Evolutionary conservation across 208 protist genomes (phyloP), one percentile per base, ranked within the genome.

Genomic region (Trypanosoma avium): DNA sequence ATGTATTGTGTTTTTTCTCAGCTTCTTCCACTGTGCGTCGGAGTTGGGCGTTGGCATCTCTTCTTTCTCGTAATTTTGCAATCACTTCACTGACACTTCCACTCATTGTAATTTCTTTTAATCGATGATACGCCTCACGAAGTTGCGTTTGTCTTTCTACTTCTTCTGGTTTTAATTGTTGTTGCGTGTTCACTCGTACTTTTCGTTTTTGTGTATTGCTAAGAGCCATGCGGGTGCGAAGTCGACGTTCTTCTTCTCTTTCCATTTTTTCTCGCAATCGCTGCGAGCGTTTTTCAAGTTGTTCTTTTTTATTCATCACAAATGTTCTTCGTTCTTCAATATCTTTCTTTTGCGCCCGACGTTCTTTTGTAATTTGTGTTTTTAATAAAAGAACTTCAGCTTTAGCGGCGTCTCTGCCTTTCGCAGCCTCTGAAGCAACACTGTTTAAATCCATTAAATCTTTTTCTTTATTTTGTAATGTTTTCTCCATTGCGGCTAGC

Each of bases 51-150:
- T 97, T 82, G 13, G 89, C 95, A 30, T 90, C 82, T 9, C 81
- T 74, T 38, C 94, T 89, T 53, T 92, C 89, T 17, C 73, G 38
- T 50, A 97, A 75, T 71, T 96, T 97, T 13, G 78, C 60, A 49
- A 98, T 89, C 22, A 98, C 92, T 35, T 97, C 93, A 42, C 73
- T 69, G 1, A 97, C 90, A 63, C 76, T 82, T 0, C 26, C 61
- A 13, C 67, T 71, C 67, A 91, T 91, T 17, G 95, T 97, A 22
- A 88, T 79, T 32, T 98, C 97, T 60, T 94, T 93, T 47, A 98
- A 92, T 36, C 83, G 84, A 17, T 88, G 73, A 81, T 97, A 98
- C n/a, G 83, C 77, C 26, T 89, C 82, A 42, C 95, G 91, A 53
- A 88, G 88, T 48, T 61, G 54, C 67, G 77, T 73, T 42, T 97